These are phyloP conservation scores for Sugiyamaella paludigena DNA, from an alignment of 1,139 yeast species.

Conservation along the genomic window DNA sequence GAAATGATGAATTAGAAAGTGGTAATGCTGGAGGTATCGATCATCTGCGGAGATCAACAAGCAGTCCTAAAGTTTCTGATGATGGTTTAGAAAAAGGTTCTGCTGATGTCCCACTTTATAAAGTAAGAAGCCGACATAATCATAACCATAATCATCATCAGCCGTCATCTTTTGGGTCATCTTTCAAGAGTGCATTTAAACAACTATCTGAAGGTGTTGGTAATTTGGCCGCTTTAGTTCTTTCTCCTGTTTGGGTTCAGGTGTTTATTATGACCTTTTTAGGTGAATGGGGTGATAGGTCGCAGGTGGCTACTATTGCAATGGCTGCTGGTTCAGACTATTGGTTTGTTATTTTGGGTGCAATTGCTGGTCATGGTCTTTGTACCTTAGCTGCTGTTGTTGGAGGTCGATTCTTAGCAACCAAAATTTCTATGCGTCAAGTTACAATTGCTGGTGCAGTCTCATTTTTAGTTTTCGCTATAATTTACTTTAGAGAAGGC, in stretches of 20 bases:
- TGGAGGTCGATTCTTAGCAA: constrained; percentile 89
- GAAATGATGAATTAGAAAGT: constrained; percentile 55
- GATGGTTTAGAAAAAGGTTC: constrained; percentile 34
- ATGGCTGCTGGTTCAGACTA: constrained; percentile 97
- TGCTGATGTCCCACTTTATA: constrained; percentile 28
- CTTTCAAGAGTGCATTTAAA: constrained; percentile 22
- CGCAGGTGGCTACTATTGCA: constrained; percentile 96
- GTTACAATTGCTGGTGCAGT: constrained; percentile 88
- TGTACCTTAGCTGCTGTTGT: constrained; percentile 91
- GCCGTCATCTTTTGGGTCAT: constrained; percentile 13
- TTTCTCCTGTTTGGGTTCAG: constrained; percentile 92
- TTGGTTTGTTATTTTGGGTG: constrained; percentile 87
- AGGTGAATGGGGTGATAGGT: constrained; percentile 99
- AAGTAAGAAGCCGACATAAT: constrained; percentile 22
- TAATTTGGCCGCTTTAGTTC: constrained; percentile 57
- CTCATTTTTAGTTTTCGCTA: constrained; percentile 79
- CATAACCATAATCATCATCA: constrained; percentile 12
- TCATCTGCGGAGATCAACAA: constrained; percentile 29
- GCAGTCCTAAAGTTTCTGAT: constrained; percentile 33
- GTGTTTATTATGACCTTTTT: constrained; percentile 93
- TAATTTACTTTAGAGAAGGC: constrained; percentile 57
- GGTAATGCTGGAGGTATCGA: constrained; percentile 42
- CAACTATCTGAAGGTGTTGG: constrained; percentile 40
- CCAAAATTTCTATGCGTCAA: constrained; percentile 84
- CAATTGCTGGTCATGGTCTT: constrained; percentile 83